phyloP scores from a whole-genome alignment of 2,329 filamentous ascomycete species.

The Colletotrichum sojae region DNA sequence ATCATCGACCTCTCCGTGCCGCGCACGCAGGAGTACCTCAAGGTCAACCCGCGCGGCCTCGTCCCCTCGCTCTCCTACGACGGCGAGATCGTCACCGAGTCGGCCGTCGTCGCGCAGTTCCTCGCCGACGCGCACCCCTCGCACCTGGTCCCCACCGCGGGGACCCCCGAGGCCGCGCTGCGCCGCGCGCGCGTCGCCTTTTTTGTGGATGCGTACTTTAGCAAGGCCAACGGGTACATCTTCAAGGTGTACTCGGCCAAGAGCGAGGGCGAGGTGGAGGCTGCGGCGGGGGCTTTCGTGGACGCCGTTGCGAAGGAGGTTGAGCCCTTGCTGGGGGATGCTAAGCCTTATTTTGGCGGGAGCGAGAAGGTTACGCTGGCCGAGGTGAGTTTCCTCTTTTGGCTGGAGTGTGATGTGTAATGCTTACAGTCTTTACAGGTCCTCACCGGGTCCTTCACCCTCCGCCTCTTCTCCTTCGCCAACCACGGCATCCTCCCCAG shows the following conservation, averaged over 20 bases:
- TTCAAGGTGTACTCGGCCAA: slow-evolving; percentile 63
- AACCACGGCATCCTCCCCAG: slow-evolving; percentile 69
- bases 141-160: slow-evolving; percentile 72
- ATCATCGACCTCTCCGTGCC: slow-evolving; percentile 80
- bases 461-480: slow-evolving; percentile 69
- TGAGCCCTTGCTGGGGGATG: slow-evolving; percentile 75
- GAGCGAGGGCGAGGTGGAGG: slow-evolving; percentile 64
- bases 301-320: slow-evolving; percentile 76
- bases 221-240: slow-evolving; percentile 68
- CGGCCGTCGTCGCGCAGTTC: slow-evolving; percentile 80
- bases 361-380: slow-evolving; percentile 77
- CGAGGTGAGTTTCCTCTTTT: slow-evolving; percentile 69
- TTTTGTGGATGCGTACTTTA: slow-evolving; percentile 79
- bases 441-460: slow-evolving; percentile 75
- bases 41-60: slow-evolving; percentile 83
- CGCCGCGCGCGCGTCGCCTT: slow-evolving; percentile 76
- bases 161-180: slow-evolving; percentile 68
- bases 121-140: slow-evolving; percentile 78
- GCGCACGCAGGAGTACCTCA: slow-evolving; percentile 80
- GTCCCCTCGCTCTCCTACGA: slow-evolving; percentile 80
- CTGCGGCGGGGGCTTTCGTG: slow-evolving; percentile 65
- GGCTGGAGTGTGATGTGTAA: neutral
- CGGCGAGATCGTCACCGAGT: slow-evolving; percentile 79
- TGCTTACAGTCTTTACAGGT: slow-evolving; percentile 58
- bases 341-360: slow-evolving; percentile 75